A percentile compares a stretch with the other conserved stretches of the same genome.
Evolutionary conservation across 495 filamentous ascomycete genomes (phyloP).

Genomic region (Echria macrotheca): DNA sequence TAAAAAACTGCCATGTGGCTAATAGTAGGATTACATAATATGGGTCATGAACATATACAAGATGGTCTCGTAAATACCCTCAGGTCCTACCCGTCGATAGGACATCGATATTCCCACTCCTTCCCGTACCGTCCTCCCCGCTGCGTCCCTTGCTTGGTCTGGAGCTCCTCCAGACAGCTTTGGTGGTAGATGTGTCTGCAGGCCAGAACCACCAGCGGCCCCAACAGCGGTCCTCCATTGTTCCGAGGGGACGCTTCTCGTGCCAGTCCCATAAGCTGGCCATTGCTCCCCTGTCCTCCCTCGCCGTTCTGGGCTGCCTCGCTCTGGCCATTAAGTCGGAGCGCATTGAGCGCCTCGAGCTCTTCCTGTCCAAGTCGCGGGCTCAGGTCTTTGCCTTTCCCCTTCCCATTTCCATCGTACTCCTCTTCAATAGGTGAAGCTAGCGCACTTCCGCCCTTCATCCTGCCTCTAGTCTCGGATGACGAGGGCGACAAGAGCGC

Average conservation of each 20-base stretch:
- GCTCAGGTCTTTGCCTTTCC: constrained; percentile 25
- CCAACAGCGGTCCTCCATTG: constrained; percentile 30
- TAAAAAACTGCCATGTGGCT: too few species aligned
- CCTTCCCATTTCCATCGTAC: constrained; percentile 31
- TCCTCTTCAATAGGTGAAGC: constrained; percentile 20
- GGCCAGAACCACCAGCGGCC: constrained; percentile 52
- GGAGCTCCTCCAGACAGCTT: constrained; percentile 51
- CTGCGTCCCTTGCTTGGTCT: constrained; percentile 34
- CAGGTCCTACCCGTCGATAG: constrained; percentile 43
- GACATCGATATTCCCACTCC: constrained; percentile 48
- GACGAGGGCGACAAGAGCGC: neutral
- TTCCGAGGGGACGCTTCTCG: too few species aligned
- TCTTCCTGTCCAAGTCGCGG: too few species aligned
- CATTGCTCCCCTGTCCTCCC: neutral
- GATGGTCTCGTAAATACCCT: constrained; percentile 6
- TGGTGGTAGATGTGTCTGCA: constrained; percentile 62
- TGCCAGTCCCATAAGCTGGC: too few species aligned
- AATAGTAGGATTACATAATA: too few species aligned
- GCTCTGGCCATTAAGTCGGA: too few species aligned
- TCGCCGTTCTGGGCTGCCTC: too few species aligned
- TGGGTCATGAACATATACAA: neutral
- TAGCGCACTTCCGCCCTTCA: constrained; percentile 8
- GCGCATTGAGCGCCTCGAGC: too few species aligned
- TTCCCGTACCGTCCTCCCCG: constrained; percentile 22
- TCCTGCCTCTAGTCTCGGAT: constrained; percentile 28